Conservation (phyloP, 2,329 filamentous ascomycete species). For the Aspergillus ustus region DNA sequence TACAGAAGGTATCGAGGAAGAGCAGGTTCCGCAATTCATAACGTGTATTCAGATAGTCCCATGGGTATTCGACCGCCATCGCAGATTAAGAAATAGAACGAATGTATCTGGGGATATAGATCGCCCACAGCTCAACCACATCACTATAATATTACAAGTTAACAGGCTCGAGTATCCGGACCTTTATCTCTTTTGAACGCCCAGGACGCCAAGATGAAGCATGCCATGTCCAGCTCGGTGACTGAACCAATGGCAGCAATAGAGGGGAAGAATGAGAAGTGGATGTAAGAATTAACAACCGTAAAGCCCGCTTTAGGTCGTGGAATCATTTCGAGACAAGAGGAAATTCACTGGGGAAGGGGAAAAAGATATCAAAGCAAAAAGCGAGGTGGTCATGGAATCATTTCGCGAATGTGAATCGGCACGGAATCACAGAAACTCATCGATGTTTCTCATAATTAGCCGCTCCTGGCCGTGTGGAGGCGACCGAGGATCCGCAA, state of each 20-base stretch:
- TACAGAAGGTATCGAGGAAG: neutral
- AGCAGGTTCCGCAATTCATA: neutral
- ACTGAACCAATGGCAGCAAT: conserved; percentile 17
- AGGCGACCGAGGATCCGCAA: conserved; percentile 47
- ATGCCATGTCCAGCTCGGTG: conserved; percentile 19
- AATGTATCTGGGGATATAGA: conserved; percentile 15
- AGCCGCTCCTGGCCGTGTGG: conserved; percentile 43
- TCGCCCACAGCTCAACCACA: conserved; percentile 8
- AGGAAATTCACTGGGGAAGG: conserved; percentile 15
- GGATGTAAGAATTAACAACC: conserved; percentile 31
- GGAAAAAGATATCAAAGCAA: conserved; percentile 19
- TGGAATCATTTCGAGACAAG: conserved; percentile 34
- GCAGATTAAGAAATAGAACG: conserved; percentile 21
- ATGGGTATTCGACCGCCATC: conserved; percentile 27
- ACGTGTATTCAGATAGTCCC: conserved; percentile 19
- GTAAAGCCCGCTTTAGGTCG: conserved; percentile 50
- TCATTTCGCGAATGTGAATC: conserved; percentile 33
- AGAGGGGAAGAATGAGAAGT: conserved; percentile 19
- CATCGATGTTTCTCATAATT: conserved; percentile 52
- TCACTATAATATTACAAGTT: conserved; percentile 43
- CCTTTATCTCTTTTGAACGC: conserved; percentile 33
- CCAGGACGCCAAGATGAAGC: conserved; percentile 32
- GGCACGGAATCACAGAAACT: conserved; percentile 44
- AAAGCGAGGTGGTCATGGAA: conserved; percentile 32
- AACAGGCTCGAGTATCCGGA: conserved; percentile 27